Evolutionary conservation across 345 rosid genomes (phyloP).

Genomic region (Arabidopsis thaliana): TAIR10.1 NC_003070.9:26290501-26291000

Average conservation of each 20-base stretch:
- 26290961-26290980: conserved; percentile 6
- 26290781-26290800: conserved; percentile 50
- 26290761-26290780: conserved; percentile 45
- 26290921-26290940: conserved; percentile 68
- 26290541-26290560: conserved; percentile 66
- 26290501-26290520: conserved; percentile 52
- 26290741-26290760: conserved; percentile 48
- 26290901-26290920: conserved; percentile 65
- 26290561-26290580: conserved; percentile 81
- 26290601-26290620: conserved; percentile 92
- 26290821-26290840: conserved; percentile 70
- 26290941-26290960: conserved; percentile 42
- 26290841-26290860: conserved; percentile 73
- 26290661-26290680: conserved; percentile 70
- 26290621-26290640: conserved; percentile 77
- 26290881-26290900: conserved; percentile 61
- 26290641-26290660: conserved; percentile 59
- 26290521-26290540: conserved; percentile 51
- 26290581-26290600: conserved; percentile 98
- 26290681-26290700: conserved; percentile 77
- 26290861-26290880: conserved; percentile 89
- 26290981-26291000: background rate
- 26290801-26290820: conserved; percentile 73
- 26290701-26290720: conserved; percentile 62
- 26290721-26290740: conserved; percentile 51